Base-by-base conservation (phyloP, 768 basidiomycete genomes). In the Boletus vermiculosoides region DNA sequence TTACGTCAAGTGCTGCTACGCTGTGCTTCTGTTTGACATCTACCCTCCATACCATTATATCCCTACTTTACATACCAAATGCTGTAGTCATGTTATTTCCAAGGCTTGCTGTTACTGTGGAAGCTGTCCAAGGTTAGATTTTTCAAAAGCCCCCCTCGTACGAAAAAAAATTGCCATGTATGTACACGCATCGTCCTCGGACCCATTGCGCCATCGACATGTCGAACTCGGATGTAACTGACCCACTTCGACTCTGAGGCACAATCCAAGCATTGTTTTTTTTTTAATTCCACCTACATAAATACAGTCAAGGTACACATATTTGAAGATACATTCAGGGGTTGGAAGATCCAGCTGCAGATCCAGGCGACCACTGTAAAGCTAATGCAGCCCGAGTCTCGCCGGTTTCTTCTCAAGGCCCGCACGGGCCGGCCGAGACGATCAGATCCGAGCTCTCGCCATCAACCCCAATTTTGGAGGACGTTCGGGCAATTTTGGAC, bases 61-160 rank as follows among this genome's bases (percentile, higher is more conserved):
- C 39, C n/a, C 23, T 63, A 69, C 47, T 47, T 56, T 64, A 66
- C 39, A 54, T 48, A 58, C 45, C 30, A 46, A 41, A 20, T 52
- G 11, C 49, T 58, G 41, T 61, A 54, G 18, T 63, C 45, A 36
- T 64, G 42, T 36, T 23, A 1, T 30, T 30, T 51, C 13, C 16
- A 10, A 42, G 28, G 25, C 40, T 18, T 31, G 25, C 8, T 1
- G 41, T 18, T 22, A 5, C 42, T 28, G n/a, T 39, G 18, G 18
- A 4, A 39, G 39, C 18, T 18, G 0, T 39, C 18, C 9, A n/a
- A n/a, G 37, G 9, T 18, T 18, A 18, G 7, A 37, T 37, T 37
- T 18, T 18, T n/a, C 18, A n/a, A 10, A 39, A 39, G 18, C 39
- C 39, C 16, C 33, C 39, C 4, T 16, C 15, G 20, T 47, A 33